These are phyloP conservation scores for Nepenthes gracilis DNA, from an alignment of 148 eudicot species.

Conservation along the genomic window DNA sequence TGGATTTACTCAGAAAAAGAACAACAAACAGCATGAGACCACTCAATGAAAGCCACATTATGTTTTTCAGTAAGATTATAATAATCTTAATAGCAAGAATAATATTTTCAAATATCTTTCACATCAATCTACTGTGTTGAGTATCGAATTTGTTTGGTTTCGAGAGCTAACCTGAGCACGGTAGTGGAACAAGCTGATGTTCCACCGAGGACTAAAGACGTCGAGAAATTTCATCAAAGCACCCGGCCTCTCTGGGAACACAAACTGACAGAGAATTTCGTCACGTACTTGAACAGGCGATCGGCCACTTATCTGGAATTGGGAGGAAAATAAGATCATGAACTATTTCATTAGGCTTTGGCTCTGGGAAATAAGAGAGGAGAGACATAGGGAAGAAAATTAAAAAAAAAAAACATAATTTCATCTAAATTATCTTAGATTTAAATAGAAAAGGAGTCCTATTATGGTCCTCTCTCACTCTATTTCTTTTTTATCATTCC, in stretches of 20 bases:
- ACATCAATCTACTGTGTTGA: neutral
- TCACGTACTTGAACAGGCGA: slow-evolving; percentile 34
- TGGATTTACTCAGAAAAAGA: too few relatives aligned
- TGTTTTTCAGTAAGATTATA: too few relatives aligned
- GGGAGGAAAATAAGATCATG: neutral
- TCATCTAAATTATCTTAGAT: too few relatives aligned
- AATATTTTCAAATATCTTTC: neutral
- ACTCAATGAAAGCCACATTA: too few relatives aligned
- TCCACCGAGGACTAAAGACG: slow-evolving; percentile 88
- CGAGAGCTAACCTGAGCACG: slow-evolving; percentile 59
- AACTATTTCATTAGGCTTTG: neutral
- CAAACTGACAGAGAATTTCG: slow-evolving; percentile 79
- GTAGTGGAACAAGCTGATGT: slow-evolving; percentile 92
- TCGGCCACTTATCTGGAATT: slow-evolving; percentile 66
- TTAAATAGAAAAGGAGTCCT: too few relatives aligned
- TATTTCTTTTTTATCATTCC: too few relatives aligned
- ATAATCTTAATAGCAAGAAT: neutral
- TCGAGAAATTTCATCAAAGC: slow-evolving; percentile 78
- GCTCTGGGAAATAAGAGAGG: neutral
- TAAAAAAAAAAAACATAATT: neutral
- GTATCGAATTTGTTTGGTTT: neutral
- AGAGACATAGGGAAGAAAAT: neutral
- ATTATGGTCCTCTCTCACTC: too few relatives aligned
- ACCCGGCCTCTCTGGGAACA: slow-evolving; percentile 92
- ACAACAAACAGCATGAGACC: too few relatives aligned